These are phyloP conservation scores for Alloteropsis semialata DNA, from an alignment of 176 grass and related monocot genomes.

Conservation along the genomic window DNA sequence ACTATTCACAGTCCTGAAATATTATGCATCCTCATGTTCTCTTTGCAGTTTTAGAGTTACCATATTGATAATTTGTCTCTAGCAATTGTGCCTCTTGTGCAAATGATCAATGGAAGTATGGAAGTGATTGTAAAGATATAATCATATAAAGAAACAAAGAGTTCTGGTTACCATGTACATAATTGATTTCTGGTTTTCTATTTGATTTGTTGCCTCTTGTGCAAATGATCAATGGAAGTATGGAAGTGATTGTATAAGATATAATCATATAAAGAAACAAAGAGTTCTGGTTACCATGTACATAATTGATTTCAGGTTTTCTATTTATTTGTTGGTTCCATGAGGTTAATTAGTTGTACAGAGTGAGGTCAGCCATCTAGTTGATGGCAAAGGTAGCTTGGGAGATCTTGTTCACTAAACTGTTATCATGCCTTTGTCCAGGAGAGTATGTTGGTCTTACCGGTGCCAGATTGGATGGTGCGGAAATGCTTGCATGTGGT, in stretches of 20 bases:
- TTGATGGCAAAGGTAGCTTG: background rate
- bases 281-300: too few species aligned
- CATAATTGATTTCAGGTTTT: background rate
- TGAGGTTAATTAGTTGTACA: background rate
- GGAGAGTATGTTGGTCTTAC: constrained; percentile 82
- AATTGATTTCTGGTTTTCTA: background rate
- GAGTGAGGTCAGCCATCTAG: background rate
- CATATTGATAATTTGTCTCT: background rate
- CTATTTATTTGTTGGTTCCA: background rate
- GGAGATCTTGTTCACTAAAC: constrained; percentile 11
- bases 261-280: background rate
- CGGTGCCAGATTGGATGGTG: constrained; percentile 79
- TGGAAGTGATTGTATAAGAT: background rate
- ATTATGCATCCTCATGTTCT: background rate
- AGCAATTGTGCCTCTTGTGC: background rate
- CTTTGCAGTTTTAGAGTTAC: background rate
- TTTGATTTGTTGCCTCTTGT: background rate
- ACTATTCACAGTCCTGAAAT: background rate
- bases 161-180: too few species aligned
- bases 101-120: background rate
- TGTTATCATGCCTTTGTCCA: constrained; percentile 32
- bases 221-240: background rate
- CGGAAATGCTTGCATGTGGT: constrained; percentile 96
- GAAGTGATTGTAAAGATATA: background rate
- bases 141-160: background rate